Evolutionary conservation across 2,329 filamentous ascomycete genomes (phyloP).

Genomic region (Fusarium pseudograminearum): DNA sequence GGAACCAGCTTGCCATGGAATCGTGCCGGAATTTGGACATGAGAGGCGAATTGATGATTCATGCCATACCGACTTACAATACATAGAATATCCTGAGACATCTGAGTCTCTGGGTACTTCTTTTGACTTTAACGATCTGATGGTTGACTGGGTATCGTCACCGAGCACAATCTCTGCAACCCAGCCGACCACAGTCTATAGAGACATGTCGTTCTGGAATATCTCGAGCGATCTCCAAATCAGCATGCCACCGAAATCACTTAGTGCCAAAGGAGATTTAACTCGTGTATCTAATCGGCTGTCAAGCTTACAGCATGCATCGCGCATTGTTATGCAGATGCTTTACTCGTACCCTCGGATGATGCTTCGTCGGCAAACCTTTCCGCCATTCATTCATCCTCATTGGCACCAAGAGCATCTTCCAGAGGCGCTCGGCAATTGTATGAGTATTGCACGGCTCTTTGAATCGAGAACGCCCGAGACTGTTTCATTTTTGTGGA

Average conservation of each 20-base stretch:
- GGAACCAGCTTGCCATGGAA: background rate
- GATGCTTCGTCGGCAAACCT: constrained; percentile 49
- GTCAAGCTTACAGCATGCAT: constrained; percentile 29
- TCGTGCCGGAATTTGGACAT: background rate
- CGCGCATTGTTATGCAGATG: constrained; percentile 42
- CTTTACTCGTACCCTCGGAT: constrained; percentile 49
- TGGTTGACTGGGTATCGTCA: background rate
- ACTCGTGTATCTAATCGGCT: constrained; percentile 25
- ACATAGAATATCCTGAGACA: background rate
- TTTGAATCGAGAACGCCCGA: constrained; percentile 44
- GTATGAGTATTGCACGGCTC: constrained; percentile 44
- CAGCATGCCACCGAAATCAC: background rate
- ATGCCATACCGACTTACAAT: background rate
- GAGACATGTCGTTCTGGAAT: fast-evolving
- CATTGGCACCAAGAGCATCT: constrained; percentile 41
- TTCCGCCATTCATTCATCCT: constrained; percentile 51
- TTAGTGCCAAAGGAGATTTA: constrained; percentile 22
- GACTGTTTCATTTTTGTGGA: constrained; percentile 47
- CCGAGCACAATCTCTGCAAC: fast-evolving
- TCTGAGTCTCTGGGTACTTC: background rate
- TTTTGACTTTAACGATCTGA: background rate
- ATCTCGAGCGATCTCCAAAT: background rate
- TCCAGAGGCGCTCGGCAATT: constrained; percentile 42
- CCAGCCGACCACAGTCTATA: fast-evolving
- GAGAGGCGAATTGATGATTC: background rate